Evolutionary conservation across 108 stramenopile species (phyloP).

Genomic region (Aurantiochytrium sp.): DNA sequence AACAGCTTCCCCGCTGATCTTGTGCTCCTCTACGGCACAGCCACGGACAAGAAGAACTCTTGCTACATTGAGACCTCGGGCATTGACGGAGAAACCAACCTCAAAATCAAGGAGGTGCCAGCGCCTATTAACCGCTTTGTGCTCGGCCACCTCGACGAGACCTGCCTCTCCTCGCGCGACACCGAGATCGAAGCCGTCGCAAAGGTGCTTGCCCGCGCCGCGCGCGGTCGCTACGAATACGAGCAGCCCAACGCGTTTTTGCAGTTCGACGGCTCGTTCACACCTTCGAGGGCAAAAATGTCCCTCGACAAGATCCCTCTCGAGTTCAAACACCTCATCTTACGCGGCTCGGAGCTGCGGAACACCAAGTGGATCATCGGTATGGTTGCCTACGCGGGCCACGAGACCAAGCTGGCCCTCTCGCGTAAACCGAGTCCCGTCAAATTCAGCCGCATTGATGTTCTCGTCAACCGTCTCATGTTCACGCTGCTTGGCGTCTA

Average conservation of each 20-base stretch:
- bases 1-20: slow-evolving; percentile 88
- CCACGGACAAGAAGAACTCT: slow-evolving; percentile 67
- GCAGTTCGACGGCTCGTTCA: slow-evolving; percentile 21
- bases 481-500: slow-evolving; percentile 34
- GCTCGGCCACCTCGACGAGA: neutral
- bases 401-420: slow-evolving; percentile 81
- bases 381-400: slow-evolving; percentile 84
- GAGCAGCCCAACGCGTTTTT: slow-evolving; percentile 17
- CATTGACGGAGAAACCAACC: slow-evolving; percentile 95
- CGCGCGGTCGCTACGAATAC: neutral
- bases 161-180: neutral
- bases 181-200: neutral
- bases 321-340: slow-evolving; percentile 60
- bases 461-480: slow-evolving; percentile 37
- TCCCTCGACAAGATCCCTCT: neutral
- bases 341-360: slow-evolving; percentile 82
- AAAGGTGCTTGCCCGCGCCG: neutral
- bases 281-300: neutral
- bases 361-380: slow-evolving; percentile 94
- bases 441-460: slow-evolving; percentile 81
- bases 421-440: slow-evolving; percentile 80
- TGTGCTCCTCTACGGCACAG: slow-evolving; percentile 57
- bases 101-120: slow-evolving; percentile 60
- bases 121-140: neutral
- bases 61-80: slow-evolving; percentile 86